Evolutionary conservation across 495 filamentous ascomycete species (phyloP).

Genomic region (Hypoxylon cercidicola): DNA sequence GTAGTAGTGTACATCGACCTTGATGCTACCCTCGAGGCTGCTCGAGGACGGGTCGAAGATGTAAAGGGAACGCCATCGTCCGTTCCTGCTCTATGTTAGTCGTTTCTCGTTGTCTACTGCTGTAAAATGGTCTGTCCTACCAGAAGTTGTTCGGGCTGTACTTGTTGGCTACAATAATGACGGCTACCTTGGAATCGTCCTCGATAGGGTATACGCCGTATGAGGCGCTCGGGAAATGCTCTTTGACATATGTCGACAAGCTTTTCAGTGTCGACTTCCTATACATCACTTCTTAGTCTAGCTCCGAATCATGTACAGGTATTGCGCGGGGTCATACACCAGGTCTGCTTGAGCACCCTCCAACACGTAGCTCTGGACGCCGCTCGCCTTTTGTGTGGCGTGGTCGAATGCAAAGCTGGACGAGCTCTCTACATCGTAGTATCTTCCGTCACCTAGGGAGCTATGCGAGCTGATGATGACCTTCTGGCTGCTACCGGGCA

Average conservation of each 20-base stretch:
- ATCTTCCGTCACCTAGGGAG: constrained; percentile 77
- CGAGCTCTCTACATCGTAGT: constrained; percentile 87
- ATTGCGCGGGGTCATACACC: constrained; percentile 66
- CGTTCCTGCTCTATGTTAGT: constrained; percentile 71
- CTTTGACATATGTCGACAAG: constrained; percentile 77
- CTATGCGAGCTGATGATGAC: constrained; percentile 91
- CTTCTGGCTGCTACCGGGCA: constrained; percentile 85
- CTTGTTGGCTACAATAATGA: constrained; percentile 91
- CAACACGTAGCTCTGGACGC: constrained; percentile 78
- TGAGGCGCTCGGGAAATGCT: constrained; percentile 88
- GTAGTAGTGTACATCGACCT: constrained; percentile 98
- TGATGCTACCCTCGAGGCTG: constrained; percentile 72
- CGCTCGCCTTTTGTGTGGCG: constrained; percentile 85
- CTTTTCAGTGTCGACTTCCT: constrained; percentile 85
- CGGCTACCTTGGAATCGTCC: constrained; percentile 77
- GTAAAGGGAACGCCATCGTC: constrained; percentile 92
- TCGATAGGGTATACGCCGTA: constrained; percentile 84
- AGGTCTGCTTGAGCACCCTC: constrained; percentile 83
- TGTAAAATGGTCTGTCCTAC: constrained; percentile 53
- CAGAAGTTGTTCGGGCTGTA: constrained; percentile 99
- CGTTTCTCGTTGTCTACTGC: background rate
- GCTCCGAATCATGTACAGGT: background rate
- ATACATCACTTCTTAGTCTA: constrained; percentile 16
- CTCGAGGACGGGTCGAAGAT: constrained; percentile 72
- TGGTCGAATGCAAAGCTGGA: constrained; percentile 92